These are phyloP conservation scores for Saturnispora hagleri DNA, from an alignment of 805 yeast species.

Conservation along the genomic window DNA sequence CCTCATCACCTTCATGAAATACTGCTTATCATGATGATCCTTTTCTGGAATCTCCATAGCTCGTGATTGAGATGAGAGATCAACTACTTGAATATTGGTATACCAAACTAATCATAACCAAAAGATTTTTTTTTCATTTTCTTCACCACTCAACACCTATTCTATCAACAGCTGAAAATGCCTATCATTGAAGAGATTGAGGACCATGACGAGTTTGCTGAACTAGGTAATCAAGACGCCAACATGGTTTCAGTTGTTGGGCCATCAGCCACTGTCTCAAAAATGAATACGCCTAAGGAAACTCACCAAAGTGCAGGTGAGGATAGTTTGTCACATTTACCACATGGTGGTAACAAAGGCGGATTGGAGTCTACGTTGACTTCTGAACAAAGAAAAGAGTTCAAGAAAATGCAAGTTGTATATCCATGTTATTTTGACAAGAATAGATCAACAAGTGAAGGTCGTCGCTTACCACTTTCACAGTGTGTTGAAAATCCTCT, in stretches of 20 bases:
- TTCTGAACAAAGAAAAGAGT: constrained; percentile 49
- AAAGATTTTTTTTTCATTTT: background rate
- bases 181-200: constrained; percentile 66
- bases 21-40: background rate
- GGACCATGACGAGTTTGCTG: constrained; percentile 76
- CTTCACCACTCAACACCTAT: background rate
- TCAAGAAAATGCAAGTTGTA: constrained; percentile 60
- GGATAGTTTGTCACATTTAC: background rate
- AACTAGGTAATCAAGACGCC: constrained; percentile 36
- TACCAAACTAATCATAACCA: background rate
- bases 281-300: constrained; percentile 42
- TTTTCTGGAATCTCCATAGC: background rate
- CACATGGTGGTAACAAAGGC: background rate
- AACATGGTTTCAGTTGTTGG: constrained; percentile 85
- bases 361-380: constrained; percentile 16
- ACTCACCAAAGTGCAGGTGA: background rate
- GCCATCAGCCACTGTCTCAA: constrained; percentile 54
- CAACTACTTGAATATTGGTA: background rate
- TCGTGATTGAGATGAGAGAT: background rate
- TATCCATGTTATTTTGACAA: constrained; percentile 92
- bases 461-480: constrained; percentile 67
- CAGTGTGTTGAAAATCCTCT: constrained; percentile 79
- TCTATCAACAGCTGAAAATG: constrained; percentile 26
- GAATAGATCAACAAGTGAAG: constrained; percentile 64
- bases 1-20: background rate